Conservation (phyloP, 768 basidiomycete genomes). For the Hemileccinum rubropunctum region DNA sequence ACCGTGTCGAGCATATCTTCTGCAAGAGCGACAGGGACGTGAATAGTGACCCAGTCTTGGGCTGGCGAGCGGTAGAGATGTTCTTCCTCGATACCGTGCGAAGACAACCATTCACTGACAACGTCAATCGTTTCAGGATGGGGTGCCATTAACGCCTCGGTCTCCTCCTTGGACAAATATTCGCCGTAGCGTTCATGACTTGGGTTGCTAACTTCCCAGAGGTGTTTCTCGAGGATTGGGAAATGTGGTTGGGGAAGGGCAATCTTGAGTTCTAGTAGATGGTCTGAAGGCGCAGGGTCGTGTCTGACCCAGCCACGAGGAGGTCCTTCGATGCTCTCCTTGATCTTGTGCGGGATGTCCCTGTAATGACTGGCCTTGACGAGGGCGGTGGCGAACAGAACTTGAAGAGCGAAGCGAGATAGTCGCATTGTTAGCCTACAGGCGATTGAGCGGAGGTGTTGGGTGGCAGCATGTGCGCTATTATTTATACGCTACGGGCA, state of each 20-base stretch:
- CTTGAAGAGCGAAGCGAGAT: conserved; percentile 7
- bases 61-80: conserved; percentile 56
- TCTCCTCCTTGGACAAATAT: conserved; percentile 62
- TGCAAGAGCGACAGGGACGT: conserved; percentile 53
- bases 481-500: too few relatives aligned
- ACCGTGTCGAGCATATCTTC: conserved; percentile 75
- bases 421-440: conserved; percentile 10
- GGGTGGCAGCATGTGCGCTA: too few relatives aligned
- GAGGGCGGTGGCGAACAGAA: conserved; percentile 9
- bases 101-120: conserved; percentile 61
- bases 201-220: conserved; percentile 58
- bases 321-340: conserved; percentile 25
- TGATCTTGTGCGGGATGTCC: conserved; percentile 1
- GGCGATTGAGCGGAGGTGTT: too few relatives aligned
- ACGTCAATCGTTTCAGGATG: conserved; percentile 47
- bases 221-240: conserved; percentile 44
- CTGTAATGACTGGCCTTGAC: conserved; percentile 9
- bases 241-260: conserved; percentile 56
- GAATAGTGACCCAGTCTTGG: conserved; percentile 65
- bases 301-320: conserved; percentile 51
- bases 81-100: conserved; percentile 49
- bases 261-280: conserved; percentile 54
- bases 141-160: conserved; percentile 60
- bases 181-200: conserved; percentile 51
- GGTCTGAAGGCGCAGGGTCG: conserved; percentile 41